These are phyloP conservation scores for Penicillium psychrosexuale DNA, from an alignment of 2,329 filamentous ascomycete species.

Conservation along the genomic window DNA sequence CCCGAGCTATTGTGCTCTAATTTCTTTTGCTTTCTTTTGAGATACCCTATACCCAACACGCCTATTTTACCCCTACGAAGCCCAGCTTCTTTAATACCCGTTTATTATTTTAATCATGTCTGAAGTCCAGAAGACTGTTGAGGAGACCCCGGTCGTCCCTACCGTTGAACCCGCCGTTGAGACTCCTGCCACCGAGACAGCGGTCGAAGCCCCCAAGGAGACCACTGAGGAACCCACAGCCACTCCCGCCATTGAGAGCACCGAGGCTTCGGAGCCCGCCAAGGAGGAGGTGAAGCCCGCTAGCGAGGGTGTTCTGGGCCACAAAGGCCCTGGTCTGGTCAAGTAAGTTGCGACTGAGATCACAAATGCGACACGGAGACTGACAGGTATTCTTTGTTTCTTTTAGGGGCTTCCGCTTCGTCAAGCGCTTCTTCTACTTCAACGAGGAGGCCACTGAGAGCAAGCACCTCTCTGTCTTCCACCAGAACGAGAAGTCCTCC, in stretches of 20 bases:
- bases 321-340: conserved; percentile 85
- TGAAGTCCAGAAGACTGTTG: conserved; percentile 26
- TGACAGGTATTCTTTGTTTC: conserved; percentile 25
- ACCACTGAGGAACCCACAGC: conserved; percentile 11
- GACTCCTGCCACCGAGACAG: conserved; percentile 11
- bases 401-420: conserved; percentile 76
- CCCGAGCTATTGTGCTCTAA: conserved; percentile 27
- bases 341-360: conserved; percentile 62
- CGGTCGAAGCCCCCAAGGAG: conserved; percentile 13
- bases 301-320: conserved; percentile 78
- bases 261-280: conserved; percentile 16
- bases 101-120: conserved; percentile 30
- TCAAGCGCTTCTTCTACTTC: conserved; percentile 93
- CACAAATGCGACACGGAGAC: background rate
- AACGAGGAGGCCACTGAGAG: conserved; percentile 68
- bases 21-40: conserved; percentile 27
- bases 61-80: conserved; percentile 14
- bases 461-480: conserved; percentile 71
- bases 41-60: conserved; percentile 25
- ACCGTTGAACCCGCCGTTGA: conserved; percentile 14
- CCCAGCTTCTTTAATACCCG: conserved; percentile 24
- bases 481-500: conserved; percentile 83
- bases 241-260: conserved; percentile 11
- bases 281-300: conserved; percentile 61
- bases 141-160: conserved; percentile 26